Evolutionary conservation across 164 flowering plant species (phyloP).

Genomic region (Vitis rupestris): DNA sequence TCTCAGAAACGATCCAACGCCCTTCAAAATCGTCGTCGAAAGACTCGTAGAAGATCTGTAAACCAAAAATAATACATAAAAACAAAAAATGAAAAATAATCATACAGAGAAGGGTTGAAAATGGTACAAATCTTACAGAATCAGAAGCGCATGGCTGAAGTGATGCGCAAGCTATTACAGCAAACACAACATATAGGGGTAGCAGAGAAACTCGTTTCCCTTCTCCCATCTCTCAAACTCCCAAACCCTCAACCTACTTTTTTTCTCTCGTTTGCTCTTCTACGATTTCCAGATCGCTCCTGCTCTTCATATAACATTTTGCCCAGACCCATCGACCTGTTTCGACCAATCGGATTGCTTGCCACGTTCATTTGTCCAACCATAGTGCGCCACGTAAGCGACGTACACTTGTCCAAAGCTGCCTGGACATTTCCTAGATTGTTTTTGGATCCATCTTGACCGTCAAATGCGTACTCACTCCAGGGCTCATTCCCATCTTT

Average conservation of each 20-base stretch:
- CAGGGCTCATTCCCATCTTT: too few relatives aligned
- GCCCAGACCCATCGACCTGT: constrained; percentile 25
- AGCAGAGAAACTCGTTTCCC: constrained; percentile 11
- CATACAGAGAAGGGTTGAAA: too few relatives aligned
- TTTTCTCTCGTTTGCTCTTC: background rate
- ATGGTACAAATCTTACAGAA: constrained; percentile 13
- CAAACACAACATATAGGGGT: constrained; percentile 13
- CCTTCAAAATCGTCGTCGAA: constrained; percentile 77
- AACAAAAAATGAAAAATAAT: background rate
- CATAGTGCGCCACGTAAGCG: constrained; percentile 25
- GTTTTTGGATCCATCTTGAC: too few relatives aligned
- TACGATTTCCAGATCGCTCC: background rate
- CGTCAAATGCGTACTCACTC: too few relatives aligned
- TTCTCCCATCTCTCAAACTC: constrained; percentile 19
- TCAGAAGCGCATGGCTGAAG: constrained; percentile 28
- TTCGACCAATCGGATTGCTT: constrained; percentile 40
- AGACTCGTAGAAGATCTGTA: constrained; percentile 72
- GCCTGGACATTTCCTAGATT: too few relatives aligned
- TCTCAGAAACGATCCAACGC: constrained; percentile 75
- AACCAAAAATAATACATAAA: background rate
- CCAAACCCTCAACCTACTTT: too few relatives aligned
- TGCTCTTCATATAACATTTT: constrained; percentile 9
- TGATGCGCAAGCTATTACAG: constrained; percentile 20
- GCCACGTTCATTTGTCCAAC: constrained; percentile 50
- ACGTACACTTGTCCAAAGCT: too few relatives aligned